phyloP scores from a whole-genome alignment of 306 rosid species.

The Ammopiptanthus mongolicus region DNA sequence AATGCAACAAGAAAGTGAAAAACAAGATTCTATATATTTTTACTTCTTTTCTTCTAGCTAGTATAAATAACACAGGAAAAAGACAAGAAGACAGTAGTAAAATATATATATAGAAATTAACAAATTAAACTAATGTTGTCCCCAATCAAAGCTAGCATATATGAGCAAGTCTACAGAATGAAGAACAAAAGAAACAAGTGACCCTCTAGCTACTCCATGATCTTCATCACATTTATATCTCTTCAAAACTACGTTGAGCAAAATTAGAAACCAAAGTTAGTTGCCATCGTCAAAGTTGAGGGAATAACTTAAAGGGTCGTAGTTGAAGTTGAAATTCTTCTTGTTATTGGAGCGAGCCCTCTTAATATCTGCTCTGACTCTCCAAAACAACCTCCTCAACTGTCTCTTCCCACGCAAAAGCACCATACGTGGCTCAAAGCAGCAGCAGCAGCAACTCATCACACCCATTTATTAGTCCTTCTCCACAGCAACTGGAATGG shows the following conservation, averaged over 20 bases:
- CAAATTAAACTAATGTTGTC: not conserved
- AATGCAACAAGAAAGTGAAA: not conserved
- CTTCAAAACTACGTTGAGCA: slow-evolving; percentile 4
- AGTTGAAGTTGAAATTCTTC: slow-evolving; percentile 41
- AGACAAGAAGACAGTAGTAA: not conserved
- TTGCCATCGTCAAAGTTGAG: slow-evolving; percentile 65
- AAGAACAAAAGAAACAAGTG: not conserved
- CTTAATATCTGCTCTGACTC: slow-evolving; percentile 41
- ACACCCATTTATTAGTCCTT: not conserved
- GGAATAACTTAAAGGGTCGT: slow-evolving; percentile 59
- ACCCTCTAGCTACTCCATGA: not conserved
- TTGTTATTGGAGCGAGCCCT: slow-evolving; percentile 18
- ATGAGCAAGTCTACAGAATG: too few species aligned
- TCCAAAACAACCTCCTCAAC: slow-evolving; percentile 51
- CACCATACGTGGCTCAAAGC: slow-evolving; percentile 31
- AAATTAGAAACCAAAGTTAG: slow-evolving; percentile 46
- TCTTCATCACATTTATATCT: not conserved
- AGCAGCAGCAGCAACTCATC: slow-evolving; percentile 18
- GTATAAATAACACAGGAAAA: too few species aligned
- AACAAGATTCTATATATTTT: not conserved
- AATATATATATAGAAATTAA: too few species aligned
- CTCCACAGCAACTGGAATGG: not conserved
- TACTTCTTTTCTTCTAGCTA: not conserved
- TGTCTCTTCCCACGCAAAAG: slow-evolving; percentile 34
- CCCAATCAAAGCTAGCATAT: not conserved